Conservation (phyloP, 169 alveolate species). For the Eimeria maxima region DNA sequence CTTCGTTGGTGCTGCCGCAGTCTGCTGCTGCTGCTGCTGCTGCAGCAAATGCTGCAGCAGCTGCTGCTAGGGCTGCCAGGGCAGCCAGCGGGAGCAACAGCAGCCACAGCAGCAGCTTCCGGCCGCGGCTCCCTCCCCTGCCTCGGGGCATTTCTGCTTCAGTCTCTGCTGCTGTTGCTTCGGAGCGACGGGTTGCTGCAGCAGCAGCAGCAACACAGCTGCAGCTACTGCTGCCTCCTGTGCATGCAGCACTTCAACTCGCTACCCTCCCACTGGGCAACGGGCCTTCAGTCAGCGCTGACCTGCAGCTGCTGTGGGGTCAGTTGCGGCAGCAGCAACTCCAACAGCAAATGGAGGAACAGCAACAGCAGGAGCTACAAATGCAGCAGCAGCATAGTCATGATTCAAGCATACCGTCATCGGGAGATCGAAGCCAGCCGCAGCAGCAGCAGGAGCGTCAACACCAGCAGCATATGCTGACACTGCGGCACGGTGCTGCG, state of each 20-base stretch:
- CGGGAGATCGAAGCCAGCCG: not conserved
- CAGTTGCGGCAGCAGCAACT: conserved; percentile 63
- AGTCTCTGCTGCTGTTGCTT: conserved; percentile 17
- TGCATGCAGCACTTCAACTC: conserved; percentile 54
- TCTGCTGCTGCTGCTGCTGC: not conserved
- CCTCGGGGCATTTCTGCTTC: not conserved
- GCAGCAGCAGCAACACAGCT: conserved; percentile 65
- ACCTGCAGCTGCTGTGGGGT: conserved; percentile 71
- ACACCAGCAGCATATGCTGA: conserved; percentile 26
- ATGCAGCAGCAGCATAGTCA: conserved; percentile 21
- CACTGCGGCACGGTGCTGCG: not conserved
- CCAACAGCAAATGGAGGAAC: conserved; percentile 31
- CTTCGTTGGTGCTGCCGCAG: conserved; percentile 18
- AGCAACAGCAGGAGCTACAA: conserved; percentile 13
- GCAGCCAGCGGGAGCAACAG: not conserved
- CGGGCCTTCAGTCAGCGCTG: not conserved
- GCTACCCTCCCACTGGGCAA: not conserved
- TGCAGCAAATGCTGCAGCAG: not conserved
- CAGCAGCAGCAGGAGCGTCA: conserved; percentile 58
- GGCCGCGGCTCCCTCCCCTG: conserved; percentile 18
- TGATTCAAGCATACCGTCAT: not conserved
- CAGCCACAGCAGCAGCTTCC: conserved; percentile 21
- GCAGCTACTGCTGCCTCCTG: conserved; percentile 70
- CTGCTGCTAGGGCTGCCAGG: not conserved
- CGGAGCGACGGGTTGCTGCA: conserved; percentile 44